Base-by-base conservation (phyloP, 768 basidiomycete genomes). In the Tephrocybe sp. region DNA sequence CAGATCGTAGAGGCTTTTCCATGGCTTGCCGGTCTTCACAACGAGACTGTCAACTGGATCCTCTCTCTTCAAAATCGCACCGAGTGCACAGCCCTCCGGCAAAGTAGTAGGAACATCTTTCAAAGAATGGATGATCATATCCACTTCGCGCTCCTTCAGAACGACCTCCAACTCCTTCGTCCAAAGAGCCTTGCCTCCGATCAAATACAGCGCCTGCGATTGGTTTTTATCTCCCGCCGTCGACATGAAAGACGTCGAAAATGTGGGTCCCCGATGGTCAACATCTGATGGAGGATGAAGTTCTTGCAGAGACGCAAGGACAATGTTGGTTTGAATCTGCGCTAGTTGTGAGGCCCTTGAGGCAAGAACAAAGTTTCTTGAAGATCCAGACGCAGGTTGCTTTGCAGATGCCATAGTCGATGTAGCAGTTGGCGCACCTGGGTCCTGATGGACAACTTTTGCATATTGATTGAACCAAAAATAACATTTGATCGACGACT, bases 81-180 rank as follows among this genome's bases (percentile, higher is more conserved):
- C 92, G 42, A 99, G 77, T 60, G 84, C 77, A 67, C 91, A 98
- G 3, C 91, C 91, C 0, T 81, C 80, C 0, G 92, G 92, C 26
- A 99, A 74, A 5, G 74, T 74, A 1, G 96, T 98, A 3, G 96
- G 96, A 30, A 98, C 83, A 65, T 98, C 97, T 68, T 99, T 99
- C 60, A 92, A 74, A 32, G 80, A 84, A 70, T 99, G 96, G 16
- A 98, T 84, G 60, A 99, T 82, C 78, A 98, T 84, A 65, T 99
- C 97, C 43, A 95, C 87, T 11, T 76, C 72, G 26, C 77, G 71
- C 39, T 84, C 76, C 48, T 82, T 76, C 53, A 99, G 72, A 39
- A 84, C 85, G 16, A 89, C 87, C 65, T 99, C 97, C 48, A 99
- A 83, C 60, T 98, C 96, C 60, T 92, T 90, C 33, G 97, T 99